A percentile compares a stretch with the other conserved stretches of the same genome.
phyloP scores from a whole-genome alignment of 192 early-diverging fungal species.

The Linnemannia elongata region DNA sequence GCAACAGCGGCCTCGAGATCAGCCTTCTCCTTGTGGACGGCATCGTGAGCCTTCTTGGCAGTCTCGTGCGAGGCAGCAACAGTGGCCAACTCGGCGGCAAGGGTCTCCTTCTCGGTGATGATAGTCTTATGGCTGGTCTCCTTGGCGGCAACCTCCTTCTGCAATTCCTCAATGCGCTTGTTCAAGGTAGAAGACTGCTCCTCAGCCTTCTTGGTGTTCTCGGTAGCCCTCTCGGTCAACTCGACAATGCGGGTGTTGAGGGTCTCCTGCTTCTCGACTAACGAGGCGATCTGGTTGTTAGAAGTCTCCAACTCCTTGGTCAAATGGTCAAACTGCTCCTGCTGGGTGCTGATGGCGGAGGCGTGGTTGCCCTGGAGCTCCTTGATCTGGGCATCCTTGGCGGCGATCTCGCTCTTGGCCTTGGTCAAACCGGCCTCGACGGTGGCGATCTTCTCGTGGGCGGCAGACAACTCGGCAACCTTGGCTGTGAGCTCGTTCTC shows the following conservation, averaged over 20 bases:
- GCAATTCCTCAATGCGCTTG: slow-evolving; percentile 46
- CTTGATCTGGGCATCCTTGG: background rate
- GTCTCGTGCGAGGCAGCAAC: slow-evolving; percentile 7
- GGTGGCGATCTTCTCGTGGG: slow-evolving; percentile 11
- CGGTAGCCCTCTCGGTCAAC: slow-evolving; percentile 33
- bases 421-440: background rate
- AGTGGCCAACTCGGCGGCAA: slow-evolving; percentile 16
- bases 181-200: slow-evolving; percentile 23
- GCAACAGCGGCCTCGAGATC: background rate
- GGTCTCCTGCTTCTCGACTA: slow-evolving; percentile 36
- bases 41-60: slow-evolving; percentile 14
- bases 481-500: slow-evolving; percentile 16
- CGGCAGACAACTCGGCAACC: slow-evolving; percentile 14
- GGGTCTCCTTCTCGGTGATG: slow-evolving; percentile 39
- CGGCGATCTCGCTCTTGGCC: background rate
- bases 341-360: slow-evolving; percentile 11
- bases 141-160: slow-evolving; percentile 31
- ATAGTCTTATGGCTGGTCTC: slow-evolving; percentile 23
- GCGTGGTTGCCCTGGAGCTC: slow-evolving; percentile 37
- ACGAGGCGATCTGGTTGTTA: slow-evolving; percentile 34
- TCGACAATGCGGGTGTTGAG: slow-evolving; percentile 36
- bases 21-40: slow-evolving; percentile 14
- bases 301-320: slow-evolving; percentile 48
- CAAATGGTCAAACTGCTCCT: slow-evolving; percentile 47
- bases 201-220: slow-evolving; percentile 40